Percentiles rank a stretch among this genome's conserved stretches.
Conservation (phyloP, 192 early-diverging fungal species). For the Diversispora eburnea region DNA sequence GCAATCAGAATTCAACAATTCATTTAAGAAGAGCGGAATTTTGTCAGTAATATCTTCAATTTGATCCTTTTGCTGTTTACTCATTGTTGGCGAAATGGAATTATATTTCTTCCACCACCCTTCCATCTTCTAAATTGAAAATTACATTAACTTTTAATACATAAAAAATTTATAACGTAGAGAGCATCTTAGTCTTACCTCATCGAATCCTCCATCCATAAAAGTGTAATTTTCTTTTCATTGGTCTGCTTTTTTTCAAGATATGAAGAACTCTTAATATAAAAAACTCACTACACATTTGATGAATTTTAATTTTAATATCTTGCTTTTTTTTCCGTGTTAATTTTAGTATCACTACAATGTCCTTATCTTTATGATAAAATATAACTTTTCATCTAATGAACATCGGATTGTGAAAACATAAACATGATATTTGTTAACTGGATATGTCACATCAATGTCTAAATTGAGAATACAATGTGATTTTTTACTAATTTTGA, state of each 20-base stretch:
- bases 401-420: too few species aligned
- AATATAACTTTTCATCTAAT: too few species aligned
- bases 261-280: conserved; percentile 9
- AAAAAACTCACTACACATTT: not conserved
- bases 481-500: too few species aligned
- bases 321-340: too few species aligned
- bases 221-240: not conserved
- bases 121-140: not conserved
- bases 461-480: too few species aligned
- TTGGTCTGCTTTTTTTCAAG: not conserved
- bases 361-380: too few species aligned
- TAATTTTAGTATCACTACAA: too few species aligned
- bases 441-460: too few species aligned
- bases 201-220: conserved; percentile 20
- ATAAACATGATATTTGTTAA: too few species aligned
- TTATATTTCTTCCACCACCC: conserved; percentile 15
- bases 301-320: too few species aligned
- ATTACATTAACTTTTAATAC: conserved; percentile 14
- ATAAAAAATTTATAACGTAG: not conserved
- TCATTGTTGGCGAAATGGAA: not conserved
- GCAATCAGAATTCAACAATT: not conserved
- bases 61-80: conserved; percentile 6
- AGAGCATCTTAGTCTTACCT: conserved; percentile 3
- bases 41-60: conserved; percentile 18
- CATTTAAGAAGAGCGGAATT: conserved; percentile 13